Conservation (phyloP, 1,284 basidiomycete species). For the Sporisorium exsertum region DNA sequence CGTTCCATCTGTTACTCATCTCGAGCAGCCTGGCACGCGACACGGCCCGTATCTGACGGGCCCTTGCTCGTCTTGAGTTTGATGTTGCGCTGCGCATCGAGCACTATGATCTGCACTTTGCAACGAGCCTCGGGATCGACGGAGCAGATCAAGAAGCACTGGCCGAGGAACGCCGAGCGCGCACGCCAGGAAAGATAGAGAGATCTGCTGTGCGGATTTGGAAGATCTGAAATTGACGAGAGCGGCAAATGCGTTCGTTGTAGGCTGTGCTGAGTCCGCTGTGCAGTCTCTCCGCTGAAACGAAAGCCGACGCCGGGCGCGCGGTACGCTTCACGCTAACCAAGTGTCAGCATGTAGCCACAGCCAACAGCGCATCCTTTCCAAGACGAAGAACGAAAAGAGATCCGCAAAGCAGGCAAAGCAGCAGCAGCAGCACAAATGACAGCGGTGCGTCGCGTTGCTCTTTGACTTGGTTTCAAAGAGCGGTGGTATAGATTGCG, state of each 20-base stretch:
- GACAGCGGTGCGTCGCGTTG: too few relatives aligned
- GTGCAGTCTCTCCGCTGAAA: too few relatives aligned
- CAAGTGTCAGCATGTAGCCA: too few relatives aligned
- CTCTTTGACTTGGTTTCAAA: too few relatives aligned
- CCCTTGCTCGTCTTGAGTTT: background rate
- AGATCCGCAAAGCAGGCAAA: too few relatives aligned
- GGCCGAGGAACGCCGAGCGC: background rate
- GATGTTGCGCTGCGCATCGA: background rate
- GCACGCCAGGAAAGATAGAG: background rate
- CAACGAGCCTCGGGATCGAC: background rate
- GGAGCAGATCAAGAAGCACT: background rate
- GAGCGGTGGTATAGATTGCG: too few relatives aligned
- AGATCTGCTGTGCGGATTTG: background rate
- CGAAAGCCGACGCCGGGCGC: background rate
- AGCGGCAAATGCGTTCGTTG: background rate
- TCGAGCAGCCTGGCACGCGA: background rate
- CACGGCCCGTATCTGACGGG: background rate
- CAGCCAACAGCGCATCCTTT: too few relatives aligned
- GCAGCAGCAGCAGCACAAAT: too few relatives aligned
- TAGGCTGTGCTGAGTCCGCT: background rate
- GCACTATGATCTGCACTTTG: background rate
- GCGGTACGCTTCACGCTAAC: background rate
- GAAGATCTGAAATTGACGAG: background rate
- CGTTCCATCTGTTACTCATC: background rate
- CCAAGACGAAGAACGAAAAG: background rate